Percentiles rank a stretch among this genome's conserved stretches.
These are phyloP conservation scores for Neocucurbitaria cava DNA, from an alignment of 2,329 filamentous ascomycete species.

Conservation along the genomic window DNA sequence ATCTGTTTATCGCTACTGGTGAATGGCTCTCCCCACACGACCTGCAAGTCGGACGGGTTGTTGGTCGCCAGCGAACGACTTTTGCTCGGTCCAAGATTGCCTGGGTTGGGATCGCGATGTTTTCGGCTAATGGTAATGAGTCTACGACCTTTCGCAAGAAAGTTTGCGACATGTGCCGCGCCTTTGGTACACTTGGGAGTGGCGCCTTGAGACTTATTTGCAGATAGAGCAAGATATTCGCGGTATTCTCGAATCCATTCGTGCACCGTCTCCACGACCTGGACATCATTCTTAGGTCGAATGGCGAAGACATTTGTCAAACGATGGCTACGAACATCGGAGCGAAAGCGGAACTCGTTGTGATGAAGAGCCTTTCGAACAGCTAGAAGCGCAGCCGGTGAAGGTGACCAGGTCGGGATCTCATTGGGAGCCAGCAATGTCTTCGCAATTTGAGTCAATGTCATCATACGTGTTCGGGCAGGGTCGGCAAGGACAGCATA, in stretches of 20 bases:
- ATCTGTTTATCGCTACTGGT: conserved; percentile 61
- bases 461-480: conserved; percentile 55
- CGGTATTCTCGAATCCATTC: conserved; percentile 62
- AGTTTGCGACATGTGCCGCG: conserved; percentile 42
- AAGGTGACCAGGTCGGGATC: conserved; percentile 36
- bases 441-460: conserved; percentile 55
- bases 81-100: conserved; percentile 50
- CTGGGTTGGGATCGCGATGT: conserved; percentile 41
- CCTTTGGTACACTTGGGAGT: conserved; percentile 18
- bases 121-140: conserved; percentile 51
- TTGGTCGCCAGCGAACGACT: conserved; percentile 27
- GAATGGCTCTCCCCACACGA: conserved; percentile 51
- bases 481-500: conserved; percentile 56
- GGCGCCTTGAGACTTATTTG: conserved; percentile 1
- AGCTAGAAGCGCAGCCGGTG: conserved; percentile 66
- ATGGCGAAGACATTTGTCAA: conserved; percentile 69
- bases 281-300: conserved; percentile 62
- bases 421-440: conserved; percentile 45
- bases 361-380: conserved; percentile 70
- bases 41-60: conserved; percentile 21
- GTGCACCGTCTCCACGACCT: conserved; percentile 59
- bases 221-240: conserved; percentile 51
- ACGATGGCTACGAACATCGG: conserved; percentile 57
- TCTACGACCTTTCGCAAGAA: conserved; percentile 50
- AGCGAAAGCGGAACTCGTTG: conserved; percentile 68